phyloP scores from a whole-genome alignment of 2,329 filamentous ascomycete species.

The Penicillium sp. region DNA sequence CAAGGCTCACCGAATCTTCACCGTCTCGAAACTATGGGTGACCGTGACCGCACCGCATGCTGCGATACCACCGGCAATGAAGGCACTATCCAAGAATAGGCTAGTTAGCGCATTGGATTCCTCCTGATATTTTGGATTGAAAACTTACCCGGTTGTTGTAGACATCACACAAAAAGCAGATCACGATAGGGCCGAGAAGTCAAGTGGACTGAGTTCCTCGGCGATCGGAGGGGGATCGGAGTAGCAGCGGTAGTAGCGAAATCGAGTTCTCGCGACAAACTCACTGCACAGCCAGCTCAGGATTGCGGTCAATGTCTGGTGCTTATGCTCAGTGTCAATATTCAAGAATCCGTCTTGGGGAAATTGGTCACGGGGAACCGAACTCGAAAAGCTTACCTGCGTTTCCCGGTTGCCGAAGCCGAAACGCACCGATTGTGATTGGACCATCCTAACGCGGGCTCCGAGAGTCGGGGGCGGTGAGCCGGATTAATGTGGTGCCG shows the following conservation, averaged over 20 bases:
- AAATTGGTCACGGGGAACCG: slow-evolving; percentile 10
- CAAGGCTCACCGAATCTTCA: slow-evolving; percentile 78
- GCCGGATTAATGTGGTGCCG: slow-evolving; percentile 1
- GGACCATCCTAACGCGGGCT: slow-evolving; percentile 10
- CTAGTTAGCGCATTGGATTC: slow-evolving; percentile 9
- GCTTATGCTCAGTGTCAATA: not conserved
- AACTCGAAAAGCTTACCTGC: slow-evolving; percentile 22
- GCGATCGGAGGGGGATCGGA: slow-evolving; percentile 19
- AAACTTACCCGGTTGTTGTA: slow-evolving; percentile 48
- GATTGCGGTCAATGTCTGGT: not conserved
- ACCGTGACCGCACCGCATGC: slow-evolving; percentile 96
- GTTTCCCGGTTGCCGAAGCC: slow-evolving; percentile 16
- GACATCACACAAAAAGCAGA: no score
- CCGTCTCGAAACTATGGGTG: slow-evolving; percentile 96
- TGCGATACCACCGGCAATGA: slow-evolving; percentile 92
- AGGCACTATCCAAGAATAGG: slow-evolving; percentile 54
- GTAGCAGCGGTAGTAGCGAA: slow-evolving; percentile 5
- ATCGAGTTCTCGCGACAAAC: not conserved
- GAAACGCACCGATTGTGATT: slow-evolving; percentile 11
- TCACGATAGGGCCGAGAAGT: no score
- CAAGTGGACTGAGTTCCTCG: slow-evolving; percentile 4
- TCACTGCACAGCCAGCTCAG: no score
- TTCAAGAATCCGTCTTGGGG: slow-evolving; percentile 1
- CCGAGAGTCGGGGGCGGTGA: slow-evolving; percentile 18
- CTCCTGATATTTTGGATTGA: not conserved